Evolutionary conservation across 768 basidiomycete species (phyloP).

Genomic region (Kwoniella sp.): DNA sequence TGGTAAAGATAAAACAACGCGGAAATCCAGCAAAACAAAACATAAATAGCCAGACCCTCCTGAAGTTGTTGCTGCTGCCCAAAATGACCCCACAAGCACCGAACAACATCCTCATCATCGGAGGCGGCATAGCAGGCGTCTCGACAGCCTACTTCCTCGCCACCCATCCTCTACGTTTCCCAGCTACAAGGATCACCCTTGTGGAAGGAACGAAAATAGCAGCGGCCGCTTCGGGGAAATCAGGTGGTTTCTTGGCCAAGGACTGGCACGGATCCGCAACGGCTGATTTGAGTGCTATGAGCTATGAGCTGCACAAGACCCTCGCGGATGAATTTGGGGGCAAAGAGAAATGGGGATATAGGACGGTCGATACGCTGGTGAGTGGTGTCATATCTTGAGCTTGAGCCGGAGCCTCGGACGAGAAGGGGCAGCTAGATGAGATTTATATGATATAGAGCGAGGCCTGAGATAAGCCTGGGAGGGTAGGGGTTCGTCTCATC

Average conservation of each 20-base stretch:
- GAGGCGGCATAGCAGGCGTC: slow-evolving; percentile 84
- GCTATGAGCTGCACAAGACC: slow-evolving; percentile 72
- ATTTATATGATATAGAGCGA: too few relatives aligned
- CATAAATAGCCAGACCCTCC: too few relatives aligned
- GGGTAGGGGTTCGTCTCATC: too few relatives aligned
- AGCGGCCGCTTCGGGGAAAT: slow-evolving; percentile 60
- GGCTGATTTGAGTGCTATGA: slow-evolving; percentile 64
- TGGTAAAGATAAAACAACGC: too few relatives aligned
- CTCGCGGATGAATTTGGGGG: slow-evolving; percentile 74
- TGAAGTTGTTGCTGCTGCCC: too few relatives aligned
- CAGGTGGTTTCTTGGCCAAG: slow-evolving; percentile 67
- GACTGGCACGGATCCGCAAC: slow-evolving; percentile 67
- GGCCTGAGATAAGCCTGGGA: too few relatives aligned
- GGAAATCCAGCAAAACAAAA: too few relatives aligned
- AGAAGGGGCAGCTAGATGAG: too few relatives aligned
- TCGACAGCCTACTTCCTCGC: slow-evolving; percentile 80
- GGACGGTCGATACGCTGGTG: slow-evolving; percentile 63
- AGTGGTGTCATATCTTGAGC: slow-evolving; percentile 8
- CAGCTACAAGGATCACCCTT: slow-evolving; percentile 61
- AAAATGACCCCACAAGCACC: slow-evolving; percentile 13
- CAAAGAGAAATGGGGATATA: slow-evolving; percentile 76
- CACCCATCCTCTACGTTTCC: slow-evolving; percentile 41
- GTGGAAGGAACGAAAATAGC: slow-evolving; percentile 74
- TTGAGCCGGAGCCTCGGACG: too few relatives aligned
- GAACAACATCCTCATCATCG: slow-evolving; percentile 69